Base-by-base conservation (phyloP, 2,329 filamentous ascomycete species). In the Fusarium begoniae region DNA sequence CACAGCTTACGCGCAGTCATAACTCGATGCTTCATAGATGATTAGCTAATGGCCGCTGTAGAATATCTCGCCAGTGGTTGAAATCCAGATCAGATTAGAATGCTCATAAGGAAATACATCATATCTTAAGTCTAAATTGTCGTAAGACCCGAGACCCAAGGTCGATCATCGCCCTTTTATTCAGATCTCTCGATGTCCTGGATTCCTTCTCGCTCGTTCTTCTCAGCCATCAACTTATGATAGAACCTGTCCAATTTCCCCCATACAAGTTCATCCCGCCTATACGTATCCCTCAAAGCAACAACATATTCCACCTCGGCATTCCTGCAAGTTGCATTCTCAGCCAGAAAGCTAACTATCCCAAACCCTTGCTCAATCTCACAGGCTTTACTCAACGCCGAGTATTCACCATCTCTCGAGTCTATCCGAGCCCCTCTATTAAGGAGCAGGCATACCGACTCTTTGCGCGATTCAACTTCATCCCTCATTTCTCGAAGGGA, bases 201-300 rank as follows among this genome's bases (percentile, higher is more conserved):
- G 0, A 2, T 9, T 20, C 1, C 2, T 17, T 30, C 26, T 40
- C 6, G 2, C 3, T 17, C 20, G 0, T n/a, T 38, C 15, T 44
- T 43, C 20, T 62, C 38, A 6, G 30, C 20, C 15, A 24, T 8
- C 20, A 62, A 24, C 12, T 44, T 43, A 1, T 30, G 2, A 24
- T 57, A 24, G 7, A 62, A 30, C 12, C 6, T 0, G 5, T 62
- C 38, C 20, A 62, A 5, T 18, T 37, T 30, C n/a, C 17, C 18
- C n/a, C 20, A 37, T 12, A 57, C 11, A 4, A 11, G 3, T 2
- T 30, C 20, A 22, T 62, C 38, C 15, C 5, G 20, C 7, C 6
- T 35, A 22, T 57, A 45, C 3, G 1, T 26, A 10, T 44, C 59
- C 24, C 38, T 57, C 38, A 62, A 13, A 15, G 2, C 7, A 22